phyloP scores from a whole-genome alignment of 768 basidiomycete species.

The Rhodotorula paludigena region DNA sequence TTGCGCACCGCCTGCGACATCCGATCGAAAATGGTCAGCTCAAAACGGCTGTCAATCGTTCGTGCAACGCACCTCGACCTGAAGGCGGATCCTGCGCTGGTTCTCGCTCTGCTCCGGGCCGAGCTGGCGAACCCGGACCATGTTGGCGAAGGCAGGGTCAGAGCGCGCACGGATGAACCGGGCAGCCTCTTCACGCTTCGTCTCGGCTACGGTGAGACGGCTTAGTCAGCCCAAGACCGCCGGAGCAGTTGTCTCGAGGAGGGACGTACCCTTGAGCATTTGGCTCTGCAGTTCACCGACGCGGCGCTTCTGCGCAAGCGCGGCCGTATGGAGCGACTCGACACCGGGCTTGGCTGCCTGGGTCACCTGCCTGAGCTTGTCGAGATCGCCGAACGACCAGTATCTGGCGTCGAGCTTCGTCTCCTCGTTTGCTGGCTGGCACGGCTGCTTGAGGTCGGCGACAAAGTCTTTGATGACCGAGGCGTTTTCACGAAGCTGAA shows the following conservation, averaged over 20 bases:
- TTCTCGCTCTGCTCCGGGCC: constrained; percentile 82
- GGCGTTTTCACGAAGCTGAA: constrained; percentile 24
- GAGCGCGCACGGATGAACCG: constrained; percentile 71
- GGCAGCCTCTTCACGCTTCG: constrained; percentile 73
- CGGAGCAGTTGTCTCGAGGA: not conserved
- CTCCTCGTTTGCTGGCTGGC: not conserved
- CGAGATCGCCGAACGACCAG: constrained; percentile 35
- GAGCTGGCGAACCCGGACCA: constrained; percentile 68
- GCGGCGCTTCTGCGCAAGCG: constrained; percentile 26
- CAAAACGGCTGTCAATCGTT: not conserved
- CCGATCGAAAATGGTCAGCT: constrained; percentile 4
- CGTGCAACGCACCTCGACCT: constrained; percentile 53
- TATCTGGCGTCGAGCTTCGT: constrained; percentile 4
- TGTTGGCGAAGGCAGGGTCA: constrained; percentile 72
- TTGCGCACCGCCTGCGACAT: constrained; percentile 59
- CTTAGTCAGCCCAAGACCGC: too few relatives aligned
- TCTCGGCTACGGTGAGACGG: constrained; percentile 60
- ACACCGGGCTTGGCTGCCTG: constrained; percentile 17
- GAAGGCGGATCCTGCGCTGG: constrained; percentile 69
- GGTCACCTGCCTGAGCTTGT: constrained; percentile 17
- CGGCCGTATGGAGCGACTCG: constrained; percentile 10
- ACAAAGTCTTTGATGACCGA: constrained; percentile 7
- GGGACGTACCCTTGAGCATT: constrained; percentile 31
- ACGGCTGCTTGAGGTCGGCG: not conserved
- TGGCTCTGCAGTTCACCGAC: constrained; percentile 28